These are phyloP conservation scores for Cyclocybe cylindracea DNA, from an alignment of 768 basidiomycete genomes.

Conservation along the genomic window DNA sequence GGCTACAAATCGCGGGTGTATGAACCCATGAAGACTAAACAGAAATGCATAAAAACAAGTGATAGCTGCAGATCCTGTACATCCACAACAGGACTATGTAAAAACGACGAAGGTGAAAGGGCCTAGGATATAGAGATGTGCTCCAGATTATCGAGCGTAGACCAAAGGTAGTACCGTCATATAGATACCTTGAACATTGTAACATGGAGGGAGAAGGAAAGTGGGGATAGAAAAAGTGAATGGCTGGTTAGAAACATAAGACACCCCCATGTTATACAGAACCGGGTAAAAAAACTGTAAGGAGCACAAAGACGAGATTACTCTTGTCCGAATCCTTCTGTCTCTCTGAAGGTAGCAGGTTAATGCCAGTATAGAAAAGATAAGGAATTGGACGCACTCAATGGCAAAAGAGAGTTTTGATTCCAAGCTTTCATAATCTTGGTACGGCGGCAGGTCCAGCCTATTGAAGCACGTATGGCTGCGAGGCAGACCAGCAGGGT, in stretches of 20 bases:
- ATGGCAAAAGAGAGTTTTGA: conserved; percentile 84
- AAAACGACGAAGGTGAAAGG: not conserved
- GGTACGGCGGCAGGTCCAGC: conserved; percentile 86
- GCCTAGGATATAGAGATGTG: not conserved
- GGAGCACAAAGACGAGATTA: conserved; percentile 25
- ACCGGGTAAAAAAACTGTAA: not conserved
- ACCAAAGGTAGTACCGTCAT: conserved; percentile 6
- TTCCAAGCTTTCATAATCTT: conserved; percentile 85
- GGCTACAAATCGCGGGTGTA: conserved; percentile 1
- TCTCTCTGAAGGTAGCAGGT: conserved; percentile 49
- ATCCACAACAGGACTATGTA: conserved; percentile 11
- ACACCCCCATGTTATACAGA: too few species aligned
- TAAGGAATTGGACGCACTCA: conserved; percentile 51
- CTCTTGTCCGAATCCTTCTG: conserved; percentile 75
- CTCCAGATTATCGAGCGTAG: not conserved
- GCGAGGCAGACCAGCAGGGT: conserved; percentile 83
- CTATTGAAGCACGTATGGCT: conserved; percentile 95
- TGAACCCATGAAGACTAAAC: not conserved
- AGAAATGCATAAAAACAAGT: conserved; percentile 6
- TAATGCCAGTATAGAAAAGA: not conserved
- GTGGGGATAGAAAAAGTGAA: conserved; percentile 1
- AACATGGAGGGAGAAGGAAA: conserved; percentile 3
- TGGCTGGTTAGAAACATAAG: not conserved
- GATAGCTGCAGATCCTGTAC: conserved; percentile 12
- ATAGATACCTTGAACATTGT: conserved; percentile 10